Conservation (phyloP, 108 stramenopile species). For the Ochromonas danica region DNA sequence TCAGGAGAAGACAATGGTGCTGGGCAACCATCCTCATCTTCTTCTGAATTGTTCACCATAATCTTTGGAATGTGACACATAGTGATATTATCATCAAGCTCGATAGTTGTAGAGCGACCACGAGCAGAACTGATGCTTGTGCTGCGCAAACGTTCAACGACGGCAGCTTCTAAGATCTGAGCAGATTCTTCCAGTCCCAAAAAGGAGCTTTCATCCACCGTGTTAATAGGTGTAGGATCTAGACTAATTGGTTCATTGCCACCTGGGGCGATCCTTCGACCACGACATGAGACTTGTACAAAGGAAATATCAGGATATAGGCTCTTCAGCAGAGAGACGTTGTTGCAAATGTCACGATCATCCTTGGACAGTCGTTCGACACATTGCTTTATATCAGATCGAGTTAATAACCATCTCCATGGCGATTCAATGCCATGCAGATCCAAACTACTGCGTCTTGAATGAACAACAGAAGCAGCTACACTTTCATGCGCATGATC, state of each 20-base stretch:
- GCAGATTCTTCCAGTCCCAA: no score
- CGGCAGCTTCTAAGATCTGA: no score
- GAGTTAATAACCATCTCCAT: conserved; percentile 11
- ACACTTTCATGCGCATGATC: neutral
- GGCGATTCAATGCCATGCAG: neutral
- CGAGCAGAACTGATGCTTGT: no score
- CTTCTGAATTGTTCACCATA: no score
- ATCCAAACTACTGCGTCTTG: neutral
- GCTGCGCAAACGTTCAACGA: no score
- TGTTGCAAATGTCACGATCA: neutral
- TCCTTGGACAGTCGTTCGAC: neutral
- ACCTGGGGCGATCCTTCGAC: conserved; percentile 4
- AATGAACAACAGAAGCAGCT: neutral
- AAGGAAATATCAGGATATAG: conserved; percentile 25
- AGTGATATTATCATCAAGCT: no score
- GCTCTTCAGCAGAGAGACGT: neutral
- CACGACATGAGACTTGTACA: conserved; percentile 12
- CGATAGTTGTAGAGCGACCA: no score
- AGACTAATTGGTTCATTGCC: neutral
- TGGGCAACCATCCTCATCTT: no score
- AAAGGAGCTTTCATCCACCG: no score
- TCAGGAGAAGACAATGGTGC: no score
- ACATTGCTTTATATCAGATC: conserved; percentile 11
- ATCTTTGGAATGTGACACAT: no score
- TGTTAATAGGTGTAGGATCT: neutral